A percentile compares a stretch with the other conserved stretches of the same genome.
phyloP scores from a whole-genome alignment of 345 rosid genomes.

The Theobroma cacao region DNA sequence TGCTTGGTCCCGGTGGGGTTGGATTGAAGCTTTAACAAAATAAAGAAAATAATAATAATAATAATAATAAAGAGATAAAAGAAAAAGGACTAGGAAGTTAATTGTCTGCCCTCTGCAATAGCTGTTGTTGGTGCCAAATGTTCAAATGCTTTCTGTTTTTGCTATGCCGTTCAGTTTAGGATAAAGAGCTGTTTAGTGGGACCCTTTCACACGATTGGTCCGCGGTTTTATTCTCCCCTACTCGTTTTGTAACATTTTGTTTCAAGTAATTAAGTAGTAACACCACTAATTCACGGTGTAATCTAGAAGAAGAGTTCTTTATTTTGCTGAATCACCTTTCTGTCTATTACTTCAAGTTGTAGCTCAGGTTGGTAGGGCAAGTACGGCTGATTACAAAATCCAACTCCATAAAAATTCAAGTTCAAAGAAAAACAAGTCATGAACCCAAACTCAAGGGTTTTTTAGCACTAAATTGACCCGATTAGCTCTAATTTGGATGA shows the following conservation, averaged over 20 bases:
- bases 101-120: background rate
- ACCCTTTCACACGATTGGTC: slow-evolving; percentile 43
- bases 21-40: background rate
- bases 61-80: no score
- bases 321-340: background rate
- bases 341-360: background rate
- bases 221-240: slow-evolving; percentile 32
- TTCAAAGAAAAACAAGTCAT: background rate
- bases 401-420: background rate
- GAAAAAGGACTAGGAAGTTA: background rate
- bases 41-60: background rate
- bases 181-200: slow-evolving; percentile 21
- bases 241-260: no score
- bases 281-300: no score
- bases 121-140: background rate
- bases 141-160: background rate
- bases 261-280: no score
- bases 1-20: background rate
- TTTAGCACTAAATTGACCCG: background rate
- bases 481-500: background rate
- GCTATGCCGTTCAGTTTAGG: background rate
- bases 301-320: background rate
- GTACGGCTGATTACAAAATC: background rate
- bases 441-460: background rate
- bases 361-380: background rate